phyloP scores from a whole-genome alignment of 805 yeast species.

The Myxozyma neotropica region DNA sequence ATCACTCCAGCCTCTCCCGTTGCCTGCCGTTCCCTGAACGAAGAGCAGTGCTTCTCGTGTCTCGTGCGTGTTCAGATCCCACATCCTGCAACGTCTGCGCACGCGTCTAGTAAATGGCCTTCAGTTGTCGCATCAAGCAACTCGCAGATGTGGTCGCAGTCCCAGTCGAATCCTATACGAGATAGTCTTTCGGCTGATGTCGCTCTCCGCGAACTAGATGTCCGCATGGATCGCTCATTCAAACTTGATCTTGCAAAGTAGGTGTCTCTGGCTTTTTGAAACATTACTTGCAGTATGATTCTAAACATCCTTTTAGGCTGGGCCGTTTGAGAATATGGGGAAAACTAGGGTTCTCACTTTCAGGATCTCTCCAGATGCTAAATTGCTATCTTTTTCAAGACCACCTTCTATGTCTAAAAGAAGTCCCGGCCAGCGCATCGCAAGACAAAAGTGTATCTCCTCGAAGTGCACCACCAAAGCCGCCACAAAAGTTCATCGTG shows the following conservation, averaged over 20 bases:
- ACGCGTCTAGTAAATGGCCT: background rate
- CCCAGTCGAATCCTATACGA: background rate
- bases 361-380: conserved; percentile 8
- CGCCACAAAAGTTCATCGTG: background rate
- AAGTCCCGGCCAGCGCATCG: background rate
- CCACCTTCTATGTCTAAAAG: conserved; percentile 19
- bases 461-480: background rate
- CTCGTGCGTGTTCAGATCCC: conserved; percentile 17
- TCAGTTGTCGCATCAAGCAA: background rate
- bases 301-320: background rate
- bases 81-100: background rate
- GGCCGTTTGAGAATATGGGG: conserved; percentile 18
- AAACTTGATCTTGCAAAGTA: conserved; percentile 2
- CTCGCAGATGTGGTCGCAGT: background rate
- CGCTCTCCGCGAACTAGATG: conserved; percentile 3
- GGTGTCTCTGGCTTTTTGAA: background rate
- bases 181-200: conserved; percentile 5
- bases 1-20: conserved; percentile 16
- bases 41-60: conserved; percentile 19
- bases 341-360: conserved; percentile 3
- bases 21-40: conserved; percentile 2
- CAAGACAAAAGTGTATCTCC: background rate
- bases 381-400: conserved; percentile 24
- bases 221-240: conserved; percentile 3
- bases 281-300: no score